Evolutionary conservation across 768 basidiomycete species (phyloP).

Genomic region (Mrakia hoshinonis): DNA sequence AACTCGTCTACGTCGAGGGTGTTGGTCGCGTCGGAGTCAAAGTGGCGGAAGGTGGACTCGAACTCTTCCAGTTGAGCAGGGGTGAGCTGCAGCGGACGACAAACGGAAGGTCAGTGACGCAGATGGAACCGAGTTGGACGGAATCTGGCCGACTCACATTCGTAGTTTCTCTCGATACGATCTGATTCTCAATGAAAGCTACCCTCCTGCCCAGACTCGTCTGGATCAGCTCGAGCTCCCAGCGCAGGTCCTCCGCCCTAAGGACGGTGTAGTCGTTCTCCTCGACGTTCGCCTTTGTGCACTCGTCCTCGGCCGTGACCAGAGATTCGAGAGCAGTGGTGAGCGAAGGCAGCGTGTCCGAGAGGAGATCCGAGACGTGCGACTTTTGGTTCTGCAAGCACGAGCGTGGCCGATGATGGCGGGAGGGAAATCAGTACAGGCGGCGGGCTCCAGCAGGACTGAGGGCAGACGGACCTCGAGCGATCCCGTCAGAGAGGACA

Average conservation of each 20-base stretch:
- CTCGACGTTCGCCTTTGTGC: slow-evolving; percentile 79
- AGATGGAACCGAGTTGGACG: neutral
- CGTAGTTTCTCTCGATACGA: slow-evolving; percentile 85
- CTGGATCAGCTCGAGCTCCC: slow-evolving; percentile 73
- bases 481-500: slow-evolving; percentile 66
- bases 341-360: slow-evolving; percentile 62
- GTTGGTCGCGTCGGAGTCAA: slow-evolving; percentile 86
- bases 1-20: slow-evolving; percentile 76
- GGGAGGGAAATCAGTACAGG: neutral
- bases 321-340: slow-evolving; percentile 49
- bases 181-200: slow-evolving; percentile 97
- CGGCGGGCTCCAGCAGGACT: neutral
- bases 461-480: slow-evolving; percentile 52
- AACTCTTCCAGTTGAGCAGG: slow-evolving; percentile 94
- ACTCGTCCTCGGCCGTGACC: slow-evolving; percentile 60
- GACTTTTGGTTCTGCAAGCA: slow-evolving; percentile 61
- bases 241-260: slow-evolving; percentile 77
- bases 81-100: slow-evolving; percentile 47
- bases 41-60: slow-evolving; percentile 94
- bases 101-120: neutral
- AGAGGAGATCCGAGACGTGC: slow-evolving; percentile 46
- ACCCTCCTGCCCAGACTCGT: slow-evolving; percentile 79
- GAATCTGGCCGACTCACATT: slow-evolving; percentile 43
- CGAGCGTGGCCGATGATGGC: neutral
- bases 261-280: slow-evolving; percentile 94